Percentiles rank a stretch among this genome's conserved stretches.
Conservation (phyloP, 2,329 filamentous ascomycete genomes). For the Didymellaceae sp. region DNA sequence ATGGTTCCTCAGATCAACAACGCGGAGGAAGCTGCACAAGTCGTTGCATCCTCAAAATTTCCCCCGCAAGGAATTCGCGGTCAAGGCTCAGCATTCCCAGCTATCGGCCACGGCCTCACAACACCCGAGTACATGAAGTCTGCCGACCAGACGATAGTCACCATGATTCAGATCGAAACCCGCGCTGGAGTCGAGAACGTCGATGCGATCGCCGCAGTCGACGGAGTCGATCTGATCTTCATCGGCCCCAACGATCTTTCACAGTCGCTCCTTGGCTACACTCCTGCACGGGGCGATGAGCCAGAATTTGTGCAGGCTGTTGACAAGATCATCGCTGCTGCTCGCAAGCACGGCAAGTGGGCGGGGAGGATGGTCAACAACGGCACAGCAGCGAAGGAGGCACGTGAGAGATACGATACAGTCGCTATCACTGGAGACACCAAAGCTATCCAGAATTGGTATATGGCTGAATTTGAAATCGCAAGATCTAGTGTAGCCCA, state of each 20-base stretch:
- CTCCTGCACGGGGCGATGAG: conserved; percentile 60
- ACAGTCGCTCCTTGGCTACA: conserved; percentile 61
- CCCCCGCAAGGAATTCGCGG: conserved; percentile 62
- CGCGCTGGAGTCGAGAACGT: conserved; percentile 65
- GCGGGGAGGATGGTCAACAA: conserved; percentile 61
- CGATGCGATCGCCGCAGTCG: conserved; percentile 66
- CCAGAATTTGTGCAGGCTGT: conserved; percentile 67
- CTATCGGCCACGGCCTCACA: conserved; percentile 54
- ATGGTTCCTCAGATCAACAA: conserved; percentile 63
- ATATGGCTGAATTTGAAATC: conserved; percentile 40
- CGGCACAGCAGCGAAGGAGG: conserved; percentile 48
- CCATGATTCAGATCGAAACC: conserved; percentile 73
- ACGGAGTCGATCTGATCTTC: conserved; percentile 69
- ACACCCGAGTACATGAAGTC: conserved; percentile 64
- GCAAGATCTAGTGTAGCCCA: conserved; percentile 16
- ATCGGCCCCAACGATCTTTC: conserved; percentile 72
- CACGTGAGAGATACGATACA: conserved; percentile 50
- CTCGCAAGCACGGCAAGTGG: conserved; percentile 69
- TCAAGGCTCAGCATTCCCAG: conserved; percentile 63
- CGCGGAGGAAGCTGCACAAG: conserved; percentile 50
- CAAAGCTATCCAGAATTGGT: conserved; percentile 60
- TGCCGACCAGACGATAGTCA: conserved; percentile 64
- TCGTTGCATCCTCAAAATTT: conserved; percentile 63
- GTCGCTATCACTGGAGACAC: conserved; percentile 56
- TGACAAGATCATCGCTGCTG: conserved; percentile 56